Evolutionary conservation across 2,329 filamentous ascomycete genomes (phyloP), one percentile per base, ranked within the genome.

Genomic region (Xylariaceae sp.): DNA sequence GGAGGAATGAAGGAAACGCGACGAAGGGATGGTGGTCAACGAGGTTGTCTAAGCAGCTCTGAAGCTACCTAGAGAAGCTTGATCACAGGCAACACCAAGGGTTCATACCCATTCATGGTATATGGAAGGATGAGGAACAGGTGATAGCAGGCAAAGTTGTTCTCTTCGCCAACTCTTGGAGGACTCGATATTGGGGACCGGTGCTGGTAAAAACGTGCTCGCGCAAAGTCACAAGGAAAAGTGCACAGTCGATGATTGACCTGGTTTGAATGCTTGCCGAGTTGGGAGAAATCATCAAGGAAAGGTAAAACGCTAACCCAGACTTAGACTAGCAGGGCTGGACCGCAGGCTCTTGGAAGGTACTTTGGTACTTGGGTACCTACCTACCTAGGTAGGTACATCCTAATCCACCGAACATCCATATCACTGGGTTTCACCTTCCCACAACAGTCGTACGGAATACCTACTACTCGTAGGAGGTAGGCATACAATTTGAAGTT

Each of bases 161-260:
- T 42, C 34, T 17, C 56, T 6, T 56, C n/a, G 23, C 48, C 11
- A 18, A 51, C 34, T 49, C 18, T 9, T 34, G 6, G 35, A 30
- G 15, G 39, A 48, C 35, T 15, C 49, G 56, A 15, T 47, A 47
- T 48, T 35, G 57, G 9, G 44, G 11, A 44, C 45, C 18, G 37
- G 54, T 54, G 23, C 45, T 42, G 53, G 51, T n/a, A n/a, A 49
- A 53, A 53, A 56, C 48, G 55, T 18, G 51, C 49, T 56, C 30
- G 48, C 53, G 44, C 56, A 61, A 56, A 52, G 49, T 50, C 42
- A 59, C 59, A 56, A 61, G 56, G 54, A 61, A 62, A 63, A 63
- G 60, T 61, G 13, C 56, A 37, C 49, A 51, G 49, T 45, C 10
- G 23, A 30, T 13, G 37, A 42, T 42, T 42, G 49, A 51, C 34